Conservation (phyloP, 306 rosid species). For the Castanea crenata region DNA sequence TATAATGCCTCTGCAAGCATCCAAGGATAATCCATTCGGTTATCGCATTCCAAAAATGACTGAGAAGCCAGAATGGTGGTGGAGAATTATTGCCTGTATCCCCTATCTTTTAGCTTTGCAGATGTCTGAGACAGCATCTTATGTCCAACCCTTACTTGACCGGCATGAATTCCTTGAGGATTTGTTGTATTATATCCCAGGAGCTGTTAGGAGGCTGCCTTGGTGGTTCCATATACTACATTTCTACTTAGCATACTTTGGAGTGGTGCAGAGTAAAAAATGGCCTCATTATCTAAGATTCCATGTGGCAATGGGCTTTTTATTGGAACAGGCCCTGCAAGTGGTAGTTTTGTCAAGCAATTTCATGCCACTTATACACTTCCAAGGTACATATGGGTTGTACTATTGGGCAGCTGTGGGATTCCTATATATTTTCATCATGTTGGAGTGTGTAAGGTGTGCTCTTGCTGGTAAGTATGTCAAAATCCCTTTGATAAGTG, state of each 20-base stretch:
- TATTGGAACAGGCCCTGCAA: slow-evolving; percentile 61
- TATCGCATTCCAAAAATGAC: slow-evolving; percentile 43
- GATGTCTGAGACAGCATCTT: slow-evolving; percentile 69
- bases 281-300: slow-evolving; percentile 66
- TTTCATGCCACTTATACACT: slow-evolving; percentile 75
- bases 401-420: slow-evolving; percentile 79
- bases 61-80: slow-evolving; percentile 93
- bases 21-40: slow-evolving; percentile 43
- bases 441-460: slow-evolving; percentile 56
- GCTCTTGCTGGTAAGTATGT: slow-evolving; percentile 72
- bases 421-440: slow-evolving; percentile 44
- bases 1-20: slow-evolving; percentile 43
- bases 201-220: slow-evolving; percentile 63
- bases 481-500: slow-evolving; percentile 62
- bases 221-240: slow-evolving; percentile 69
- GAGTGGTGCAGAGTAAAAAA: slow-evolving; percentile 63
- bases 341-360: slow-evolving; percentile 68
- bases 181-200: slow-evolving; percentile 65
- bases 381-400: slow-evolving; percentile 62
- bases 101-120: slow-evolving; percentile 72
- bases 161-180: slow-evolving; percentile 41
- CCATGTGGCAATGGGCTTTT: slow-evolving; percentile 71
- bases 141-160: slow-evolving; percentile 50
- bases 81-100: slow-evolving; percentile 72
- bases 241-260: slow-evolving; percentile 45